Evolutionary conservation across 805 yeast genomes (phyloP).

Genomic region (Kodamaea neixiangensis): DNA sequence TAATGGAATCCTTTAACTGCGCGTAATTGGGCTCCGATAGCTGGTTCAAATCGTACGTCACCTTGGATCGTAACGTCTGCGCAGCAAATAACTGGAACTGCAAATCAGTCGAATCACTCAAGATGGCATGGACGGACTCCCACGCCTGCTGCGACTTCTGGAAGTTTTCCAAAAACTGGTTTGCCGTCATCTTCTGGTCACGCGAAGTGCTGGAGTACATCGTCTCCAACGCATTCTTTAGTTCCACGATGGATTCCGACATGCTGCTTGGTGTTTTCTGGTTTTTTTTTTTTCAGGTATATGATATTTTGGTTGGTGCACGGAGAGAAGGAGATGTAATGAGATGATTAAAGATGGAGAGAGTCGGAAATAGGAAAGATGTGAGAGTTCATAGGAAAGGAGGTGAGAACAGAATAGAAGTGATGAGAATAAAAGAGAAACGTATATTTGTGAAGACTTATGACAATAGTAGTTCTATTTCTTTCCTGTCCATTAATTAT

Average conservation of each 20-base stretch:
- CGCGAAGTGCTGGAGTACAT: constrained; percentile 46
- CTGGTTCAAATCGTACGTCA: constrained; percentile 83
- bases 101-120: constrained; percentile 40
- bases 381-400: not conserved
- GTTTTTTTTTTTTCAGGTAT: constrained; percentile 5
- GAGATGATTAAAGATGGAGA: no score
- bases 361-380: not conserved
- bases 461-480: no score
- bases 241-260: constrained; percentile 20
- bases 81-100: constrained; percentile 82
- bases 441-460: no score
- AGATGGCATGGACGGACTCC: constrained; percentile 62
- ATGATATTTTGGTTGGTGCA: constrained; percentile 3
- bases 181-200: constrained; percentile 52
- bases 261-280: constrained; percentile 3
- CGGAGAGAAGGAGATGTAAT: not conserved
- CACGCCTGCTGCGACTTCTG: constrained; percentile 86
- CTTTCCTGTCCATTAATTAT: not conserved
- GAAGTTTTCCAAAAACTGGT: constrained; percentile 68
- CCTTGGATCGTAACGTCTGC: constrained; percentile 84
- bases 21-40: constrained; percentile 58
- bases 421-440: no score
- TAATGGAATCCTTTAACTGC: constrained; percentile 67
- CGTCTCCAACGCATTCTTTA: constrained; percentile 48
- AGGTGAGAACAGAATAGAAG: no score